A percentile compares a stretch with the other conserved stretches of the same genome.
These are phyloP conservation scores for Saxispiralis lemnorum DNA, from an alignment of 495 filamentous ascomycete genomes.

Conservation along the genomic window DNA sequence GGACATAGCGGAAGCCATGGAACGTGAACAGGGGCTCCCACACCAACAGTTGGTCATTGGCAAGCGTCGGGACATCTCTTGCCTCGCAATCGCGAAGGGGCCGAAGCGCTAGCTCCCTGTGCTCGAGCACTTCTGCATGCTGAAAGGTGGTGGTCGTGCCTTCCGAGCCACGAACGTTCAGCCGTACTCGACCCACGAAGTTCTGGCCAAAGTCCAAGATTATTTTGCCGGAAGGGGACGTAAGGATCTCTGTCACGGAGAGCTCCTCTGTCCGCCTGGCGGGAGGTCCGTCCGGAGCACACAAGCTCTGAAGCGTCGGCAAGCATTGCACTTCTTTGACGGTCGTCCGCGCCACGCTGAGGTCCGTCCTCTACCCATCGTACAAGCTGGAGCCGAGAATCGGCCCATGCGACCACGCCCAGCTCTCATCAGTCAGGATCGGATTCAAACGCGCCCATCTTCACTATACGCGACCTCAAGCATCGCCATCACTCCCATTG, in stretches of 20 bases:
- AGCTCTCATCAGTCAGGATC: conserved; percentile 28
- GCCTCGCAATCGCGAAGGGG: conserved; percentile 32
- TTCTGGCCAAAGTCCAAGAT: conserved; percentile 41
- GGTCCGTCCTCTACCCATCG: conserved; percentile 28
- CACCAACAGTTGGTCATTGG: conserved; percentile 12
- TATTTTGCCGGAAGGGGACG: conserved; percentile 28
- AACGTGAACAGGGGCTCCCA: conserved; percentile 36
- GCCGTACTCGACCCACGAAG: conserved; percentile 29
- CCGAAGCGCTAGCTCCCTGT: conserved; percentile 32
- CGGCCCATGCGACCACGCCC: conserved; percentile 27
- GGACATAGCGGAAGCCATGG: conserved; percentile 38
- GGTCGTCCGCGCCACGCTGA: too few species aligned
- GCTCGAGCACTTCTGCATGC: conserved; percentile 37
- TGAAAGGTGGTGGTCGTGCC: conserved; percentile 26
- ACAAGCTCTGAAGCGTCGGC: conserved; percentile 16
- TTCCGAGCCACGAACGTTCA: conserved; percentile 9
- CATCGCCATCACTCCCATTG: conserved; percentile 29
- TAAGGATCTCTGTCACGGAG: conserved; percentile 24
- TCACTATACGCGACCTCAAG: conserved; percentile 25
- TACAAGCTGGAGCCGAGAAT: conserved; percentile 34
- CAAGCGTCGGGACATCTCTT: conserved; percentile 27
- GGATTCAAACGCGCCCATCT: conserved; percentile 11
- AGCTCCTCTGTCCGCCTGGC: conserved; percentile 24
- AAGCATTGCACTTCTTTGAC: conserved; percentile 24
- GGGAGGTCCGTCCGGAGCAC: conserved; percentile 26